Evolutionary conservation across 306 rosid genomes (phyloP), one percentile per base, ranked within the genome.

Genomic region (Coriaria nepalensis): DNA sequence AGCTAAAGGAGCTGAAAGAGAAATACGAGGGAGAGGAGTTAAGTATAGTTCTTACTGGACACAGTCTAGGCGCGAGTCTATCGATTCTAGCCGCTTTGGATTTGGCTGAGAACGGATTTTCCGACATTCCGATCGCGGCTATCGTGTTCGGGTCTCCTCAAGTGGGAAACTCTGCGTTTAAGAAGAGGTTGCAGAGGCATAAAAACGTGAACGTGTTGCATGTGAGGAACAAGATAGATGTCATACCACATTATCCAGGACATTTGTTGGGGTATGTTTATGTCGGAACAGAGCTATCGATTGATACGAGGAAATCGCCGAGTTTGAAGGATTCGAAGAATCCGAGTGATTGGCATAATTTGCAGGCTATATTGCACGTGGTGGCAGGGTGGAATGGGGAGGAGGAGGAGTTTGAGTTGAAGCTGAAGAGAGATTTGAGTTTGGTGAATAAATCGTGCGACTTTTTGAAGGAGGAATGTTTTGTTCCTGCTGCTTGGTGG

Each of bases 341-440:
- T n/a, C 55, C 74, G 0, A 13, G 73, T 10, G 79, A 83, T 44
- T 73, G 86, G 86, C 94, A 84, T 65, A 84, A 84, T 54, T 43
- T 84, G 76, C 73, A 84, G 60, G 86, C 79, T 5, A 72, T 72
- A 60, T 40, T 84, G 64, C 92, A 84, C 35, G 62, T 78, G 49
- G 92, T 84, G 63, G 92, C 81, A 0, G 86, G 86, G 55, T 80
- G 94, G 94, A 77, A 77, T n/a, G 81, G 86, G 14, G 8, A 6
- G 11, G 11, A 50, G 0, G 70, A 52, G 4, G 60, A 40, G 52
- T 84, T 84, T 59, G 72, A 70, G 77, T 4, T 72, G 63, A 80
- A 50, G 62, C 83, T 74, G 46, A 77, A 75, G 75, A 75, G 92
- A 56, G 75, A 86, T 35, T 40, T 80, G 73, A 81, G 79, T 5